These are phyloP conservation scores for Cryptococcus sp. DNA, from an alignment of 1,284 basidiomycete genomes.

Conservation along the genomic window DNA sequence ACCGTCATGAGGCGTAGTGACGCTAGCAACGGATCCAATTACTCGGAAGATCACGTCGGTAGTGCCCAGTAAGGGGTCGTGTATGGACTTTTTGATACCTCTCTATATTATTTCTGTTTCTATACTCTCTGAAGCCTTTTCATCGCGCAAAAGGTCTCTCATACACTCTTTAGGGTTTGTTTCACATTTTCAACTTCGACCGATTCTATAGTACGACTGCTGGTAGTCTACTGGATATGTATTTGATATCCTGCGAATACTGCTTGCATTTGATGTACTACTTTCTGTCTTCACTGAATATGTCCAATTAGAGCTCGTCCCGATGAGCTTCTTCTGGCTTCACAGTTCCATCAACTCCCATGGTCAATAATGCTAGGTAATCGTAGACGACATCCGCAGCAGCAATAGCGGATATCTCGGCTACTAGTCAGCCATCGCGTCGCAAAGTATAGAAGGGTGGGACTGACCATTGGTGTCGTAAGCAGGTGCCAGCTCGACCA, in stretches of 20 bases:
- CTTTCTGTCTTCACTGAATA: no score
- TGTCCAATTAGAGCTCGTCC: background rate
- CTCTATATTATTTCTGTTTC: background rate
- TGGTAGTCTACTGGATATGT: background rate
- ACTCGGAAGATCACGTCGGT: background rate
- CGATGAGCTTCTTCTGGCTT: background rate
- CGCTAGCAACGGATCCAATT: background rate
- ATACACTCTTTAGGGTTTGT: background rate
- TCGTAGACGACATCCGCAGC: constrained; percentile 45
- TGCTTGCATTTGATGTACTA: background rate
- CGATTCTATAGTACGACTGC: background rate
- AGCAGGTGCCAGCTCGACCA: constrained; percentile 42
- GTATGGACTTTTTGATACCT: no score
- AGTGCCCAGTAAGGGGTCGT: background rate
- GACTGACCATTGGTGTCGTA: constrained; percentile 42
- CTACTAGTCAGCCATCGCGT: constrained; percentile 8
- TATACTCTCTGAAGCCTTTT: no score
- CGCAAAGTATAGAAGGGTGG: background rate
- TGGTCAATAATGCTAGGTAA: constrained; percentile 29
- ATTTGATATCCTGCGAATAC: background rate
- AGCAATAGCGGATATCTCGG: constrained; percentile 44
- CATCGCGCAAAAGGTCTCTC: background rate
- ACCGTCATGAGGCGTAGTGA: background rate
- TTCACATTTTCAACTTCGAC: background rate
- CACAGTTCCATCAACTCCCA: constrained; percentile 15